Evolutionary conservation across 441 rosid species (phyloP).

Genomic region (Arabidopsis hybrid): DNA sequence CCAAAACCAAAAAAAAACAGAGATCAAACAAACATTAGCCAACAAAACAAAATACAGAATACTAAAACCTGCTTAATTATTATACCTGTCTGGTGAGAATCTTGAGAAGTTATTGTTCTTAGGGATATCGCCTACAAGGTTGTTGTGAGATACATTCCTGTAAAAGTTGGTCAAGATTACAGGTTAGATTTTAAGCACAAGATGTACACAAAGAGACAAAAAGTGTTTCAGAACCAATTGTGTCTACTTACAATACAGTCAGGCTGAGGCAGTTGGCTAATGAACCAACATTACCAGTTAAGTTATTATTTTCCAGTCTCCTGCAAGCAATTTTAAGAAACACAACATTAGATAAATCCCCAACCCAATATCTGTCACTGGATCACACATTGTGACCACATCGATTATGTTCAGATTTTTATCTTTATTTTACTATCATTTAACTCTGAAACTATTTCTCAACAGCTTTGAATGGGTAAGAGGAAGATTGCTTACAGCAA

Average conservation of each 20-base stretch:
- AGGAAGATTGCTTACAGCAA: constrained; percentile 64
- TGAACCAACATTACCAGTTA: constrained; percentile 74
- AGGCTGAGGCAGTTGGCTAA: constrained; percentile 79
- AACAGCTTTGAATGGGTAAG: not conserved
- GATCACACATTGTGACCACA: not conserved
- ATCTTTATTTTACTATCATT: not conserved
- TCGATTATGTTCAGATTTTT: not conserved
- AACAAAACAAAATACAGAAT: not conserved
- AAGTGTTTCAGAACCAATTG: not conserved
- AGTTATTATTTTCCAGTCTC: constrained; percentile 78
- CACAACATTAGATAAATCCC: constrained; percentile 1
- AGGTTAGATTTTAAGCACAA: constrained; percentile 24
- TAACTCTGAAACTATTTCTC: not conserved
- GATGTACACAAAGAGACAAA: not conserved
- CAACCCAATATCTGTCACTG: not conserved
- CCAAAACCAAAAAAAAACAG: constrained; percentile 5
- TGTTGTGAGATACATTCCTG: constrained; percentile 90
- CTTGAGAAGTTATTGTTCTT: constrained; percentile 79
- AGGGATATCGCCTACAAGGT: constrained; percentile 81
- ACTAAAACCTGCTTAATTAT: not conserved
- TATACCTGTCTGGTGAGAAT: constrained; percentile 74
- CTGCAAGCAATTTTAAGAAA: constrained; percentile 50
- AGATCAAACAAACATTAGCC: constrained; percentile 11
- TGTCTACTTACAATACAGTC: constrained; percentile 60
- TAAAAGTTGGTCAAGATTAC: constrained; percentile 22